Evolutionary conservation across 139 green algal genomes (phyloP).

Genomic region (Asterochloris erici): DNA sequence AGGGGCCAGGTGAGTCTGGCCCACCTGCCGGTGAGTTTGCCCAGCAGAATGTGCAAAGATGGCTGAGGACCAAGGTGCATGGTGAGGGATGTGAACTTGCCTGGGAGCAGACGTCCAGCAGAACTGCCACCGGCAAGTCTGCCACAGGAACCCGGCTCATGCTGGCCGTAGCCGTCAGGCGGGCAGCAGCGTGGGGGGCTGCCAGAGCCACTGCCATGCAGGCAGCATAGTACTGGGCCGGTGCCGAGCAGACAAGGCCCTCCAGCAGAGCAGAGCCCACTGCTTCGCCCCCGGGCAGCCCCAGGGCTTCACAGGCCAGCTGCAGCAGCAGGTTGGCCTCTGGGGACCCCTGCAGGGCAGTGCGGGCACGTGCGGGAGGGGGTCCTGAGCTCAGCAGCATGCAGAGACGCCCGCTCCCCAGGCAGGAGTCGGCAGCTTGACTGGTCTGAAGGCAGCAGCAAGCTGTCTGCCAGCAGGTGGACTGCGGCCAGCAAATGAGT

Average conservation of each 20-base stretch:
- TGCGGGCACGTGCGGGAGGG: background rate
- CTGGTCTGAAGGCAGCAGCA: too few relatives aligned
- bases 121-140: conserved; percentile 1
- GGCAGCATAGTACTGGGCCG: conserved; percentile 23
- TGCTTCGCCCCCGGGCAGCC: conserved; percentile 15
- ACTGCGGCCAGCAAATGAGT: too few relatives aligned
- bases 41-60: too few relatives aligned
- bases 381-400: background rate
- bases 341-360: background rate
- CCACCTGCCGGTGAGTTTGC: too few relatives aligned
- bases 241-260: conserved; percentile 24
- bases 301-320: conserved; percentile 13
- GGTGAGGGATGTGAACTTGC: background rate
- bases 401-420: background rate
- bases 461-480: too few relatives aligned
- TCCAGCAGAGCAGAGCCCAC: conserved; percentile 26
- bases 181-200: background rate
- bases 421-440: too few relatives aligned
- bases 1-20: background rate
- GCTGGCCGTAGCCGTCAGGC: conserved; percentile 16
- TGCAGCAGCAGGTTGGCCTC: conserved; percentile 26
- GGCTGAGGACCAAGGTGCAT: too few relatives aligned
- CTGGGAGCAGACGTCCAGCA: conserved; percentile 3
- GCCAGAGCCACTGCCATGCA: conserved; percentile 30
- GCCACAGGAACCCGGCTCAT: conserved; percentile 23